phyloP scores from a whole-genome alignment of 2,329 filamentous ascomycete genomes.

The Geoglossum cookeanum region DNA sequence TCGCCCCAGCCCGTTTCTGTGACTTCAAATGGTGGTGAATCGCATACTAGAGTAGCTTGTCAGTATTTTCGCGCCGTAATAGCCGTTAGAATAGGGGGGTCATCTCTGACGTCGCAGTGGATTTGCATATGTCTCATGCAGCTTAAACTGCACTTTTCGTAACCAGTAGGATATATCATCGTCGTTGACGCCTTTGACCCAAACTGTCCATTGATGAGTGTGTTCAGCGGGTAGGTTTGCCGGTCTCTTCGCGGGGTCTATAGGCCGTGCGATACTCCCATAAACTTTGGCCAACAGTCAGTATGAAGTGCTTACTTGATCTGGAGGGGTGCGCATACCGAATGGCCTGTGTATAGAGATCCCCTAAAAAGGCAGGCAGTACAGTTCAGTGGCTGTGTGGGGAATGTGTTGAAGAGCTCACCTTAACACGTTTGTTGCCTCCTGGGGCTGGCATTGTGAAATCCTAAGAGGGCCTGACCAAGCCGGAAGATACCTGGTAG shows the following conservation, averaged over 20 bases:
- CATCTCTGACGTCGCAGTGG: slow-evolving; percentile 49
- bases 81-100: neutral
- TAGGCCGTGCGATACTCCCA: slow-evolving; percentile 61
- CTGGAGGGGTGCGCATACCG: slow-evolving; percentile 15
- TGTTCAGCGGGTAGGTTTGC: slow-evolving; percentile 67
- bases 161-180: slow-evolving; percentile 91
- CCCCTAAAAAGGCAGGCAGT: slow-evolving; percentile 15
- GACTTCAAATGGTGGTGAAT: slow-evolving; percentile 65
- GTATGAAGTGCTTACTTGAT: slow-evolving; percentile 5
- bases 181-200: slow-evolving; percentile 75
- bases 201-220: slow-evolving; percentile 92
- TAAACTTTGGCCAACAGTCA: slow-evolving; percentile 47
- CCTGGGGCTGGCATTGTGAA: slow-evolving; percentile 32
- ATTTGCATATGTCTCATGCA: slow-evolving; percentile 92
- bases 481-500: too few relatives aligned
- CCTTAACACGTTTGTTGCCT: slow-evolving; percentile 34
- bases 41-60: slow-evolving; percentile 30
- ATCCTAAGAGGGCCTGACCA: too few relatives aligned
- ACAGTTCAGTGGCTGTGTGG: too few relatives aligned
- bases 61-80: neutral
- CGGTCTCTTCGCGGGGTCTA: slow-evolving; percentile 59
- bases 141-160: slow-evolving; percentile 91
- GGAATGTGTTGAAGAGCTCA: slow-evolving; percentile 12
- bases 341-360: slow-evolving; percentile 29
- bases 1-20: slow-evolving; percentile 94